Percentiles rank a stretch among this genome's conserved stretches.
Conservation (phyloP, 192 early-diverging fungal species). For the Dimargaris verticillata region DNA sequence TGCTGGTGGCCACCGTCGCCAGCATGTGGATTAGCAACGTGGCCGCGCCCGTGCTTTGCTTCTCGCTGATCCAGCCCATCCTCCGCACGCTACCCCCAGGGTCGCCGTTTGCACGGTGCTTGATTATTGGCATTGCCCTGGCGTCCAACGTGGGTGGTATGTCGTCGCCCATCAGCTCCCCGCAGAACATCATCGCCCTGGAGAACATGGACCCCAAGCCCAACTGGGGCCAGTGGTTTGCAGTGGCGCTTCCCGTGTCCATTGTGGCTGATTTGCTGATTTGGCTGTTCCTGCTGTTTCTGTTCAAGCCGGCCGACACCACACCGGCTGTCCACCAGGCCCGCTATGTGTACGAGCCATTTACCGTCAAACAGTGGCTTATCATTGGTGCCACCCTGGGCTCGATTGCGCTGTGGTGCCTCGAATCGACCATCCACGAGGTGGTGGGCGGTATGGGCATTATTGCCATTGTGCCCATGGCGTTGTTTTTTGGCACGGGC, state of each 20-base stretch:
- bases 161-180: slow-evolving; percentile 90
- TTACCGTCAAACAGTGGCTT: slow-evolving; percentile 51
- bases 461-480: slow-evolving; percentile 79
- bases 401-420: slow-evolving; percentile 84
- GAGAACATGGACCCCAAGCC: slow-evolving; percentile 78
- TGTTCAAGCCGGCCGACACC: slow-evolving; percentile 55
- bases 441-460: slow-evolving; percentile 92
- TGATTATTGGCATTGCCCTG: slow-evolving; percentile 92
- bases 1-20: slow-evolving; percentile 90
- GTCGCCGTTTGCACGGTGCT: slow-evolving; percentile 63
- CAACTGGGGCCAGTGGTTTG: slow-evolving; percentile 84
- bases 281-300: slow-evolving; percentile 63
- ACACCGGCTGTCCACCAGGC: slow-evolving; percentile 38
- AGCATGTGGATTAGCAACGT: slow-evolving; percentile 99
- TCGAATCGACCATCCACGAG: slow-evolving; percentile 51
- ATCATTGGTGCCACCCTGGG: slow-evolving; percentile 50
- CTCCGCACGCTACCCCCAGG: slow-evolving; percentile 71
- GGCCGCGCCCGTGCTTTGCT: slow-evolving; percentile 91
- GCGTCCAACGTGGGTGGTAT: slow-evolving; percentile 94
- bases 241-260: slow-evolving; percentile 72
- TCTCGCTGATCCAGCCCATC: slow-evolving; percentile 85
- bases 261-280: slow-evolving; percentile 60
- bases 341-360: slow-evolving; percentile 19
- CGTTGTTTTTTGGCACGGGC: slow-evolving; percentile 80
- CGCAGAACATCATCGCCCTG: slow-evolving; percentile 96